Conservation (phyloP, 371 early-diverging fungal genomes). For the Saksenaea vasiformis region DNA sequence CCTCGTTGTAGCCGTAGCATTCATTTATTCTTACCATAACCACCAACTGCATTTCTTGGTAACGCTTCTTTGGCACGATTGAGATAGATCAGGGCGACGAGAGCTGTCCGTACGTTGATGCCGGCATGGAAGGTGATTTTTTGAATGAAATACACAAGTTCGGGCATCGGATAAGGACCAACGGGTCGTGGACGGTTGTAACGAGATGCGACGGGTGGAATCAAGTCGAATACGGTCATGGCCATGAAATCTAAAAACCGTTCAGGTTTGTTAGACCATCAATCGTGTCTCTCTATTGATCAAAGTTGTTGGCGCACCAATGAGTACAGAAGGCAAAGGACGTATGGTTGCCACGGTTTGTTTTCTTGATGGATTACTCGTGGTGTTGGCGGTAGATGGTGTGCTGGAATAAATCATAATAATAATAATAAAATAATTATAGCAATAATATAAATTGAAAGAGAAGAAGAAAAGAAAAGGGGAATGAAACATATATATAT, state of each 20-base stretch:
- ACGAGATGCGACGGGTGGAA: conserved; percentile 12
- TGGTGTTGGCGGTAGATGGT: not conserved
- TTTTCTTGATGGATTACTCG: not conserved
- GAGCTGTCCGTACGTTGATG: conserved; percentile 37
- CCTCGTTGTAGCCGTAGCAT: no score
- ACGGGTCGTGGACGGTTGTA: not conserved
- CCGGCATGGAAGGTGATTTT: conserved; percentile 42
- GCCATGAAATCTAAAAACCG: conserved; percentile 23
- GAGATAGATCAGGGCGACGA: conserved; percentile 48
- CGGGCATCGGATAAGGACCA: conserved; percentile 34
- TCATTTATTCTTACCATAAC: conserved; percentile 37
- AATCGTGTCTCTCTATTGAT: not conserved
- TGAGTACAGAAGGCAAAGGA: conserved; percentile 22
- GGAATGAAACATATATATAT: not conserved
- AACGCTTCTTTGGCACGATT: conserved; percentile 42
- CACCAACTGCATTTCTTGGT: conserved; percentile 41
- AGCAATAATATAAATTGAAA: no score
- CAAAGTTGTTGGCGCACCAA: conserved; percentile 15
- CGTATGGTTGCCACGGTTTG: conserved; percentile 4
- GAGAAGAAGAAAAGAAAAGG: conserved; percentile 8
- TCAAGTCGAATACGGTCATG: conserved; percentile 19
- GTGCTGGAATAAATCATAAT: not conserved
- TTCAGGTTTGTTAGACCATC: not conserved
- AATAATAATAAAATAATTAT: conserved; percentile 1
- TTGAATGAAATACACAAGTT: conserved; percentile 47